Percentiles rank a stretch among this genome's conserved stretches.
These are phyloP conservation scores for Apiospora rasikravindrae DNA, from an alignment of 2,329 filamentous ascomycete species.

Conservation along the genomic window DNA sequence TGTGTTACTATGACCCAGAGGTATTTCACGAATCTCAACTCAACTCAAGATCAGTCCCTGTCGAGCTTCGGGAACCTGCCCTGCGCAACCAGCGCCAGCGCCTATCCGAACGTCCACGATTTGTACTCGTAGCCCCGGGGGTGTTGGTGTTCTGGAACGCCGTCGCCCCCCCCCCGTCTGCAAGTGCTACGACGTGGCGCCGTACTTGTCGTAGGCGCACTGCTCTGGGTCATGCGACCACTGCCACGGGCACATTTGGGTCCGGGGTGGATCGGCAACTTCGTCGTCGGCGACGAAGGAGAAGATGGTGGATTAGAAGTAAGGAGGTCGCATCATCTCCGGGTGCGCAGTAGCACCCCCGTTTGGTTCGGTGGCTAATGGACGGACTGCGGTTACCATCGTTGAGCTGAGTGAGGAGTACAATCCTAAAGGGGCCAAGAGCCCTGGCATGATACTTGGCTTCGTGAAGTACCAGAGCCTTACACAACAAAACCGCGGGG, in stretches of 20 bases:
- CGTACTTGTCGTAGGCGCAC: conserved; percentile 38
- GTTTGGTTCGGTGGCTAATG: too few relatives aligned
- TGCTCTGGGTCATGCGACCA: conserved; percentile 38
- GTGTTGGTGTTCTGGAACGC: conserved; percentile 40
- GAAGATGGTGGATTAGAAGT: conserved; percentile 44
- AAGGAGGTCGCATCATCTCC: conserved; percentile 18
- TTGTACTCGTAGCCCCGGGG: conserved; percentile 34
- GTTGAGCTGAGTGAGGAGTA: fast-evolving
- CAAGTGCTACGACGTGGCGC: conserved; percentile 31
- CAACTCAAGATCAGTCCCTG: conserved; percentile 13
- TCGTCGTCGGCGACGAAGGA: conserved; percentile 47
- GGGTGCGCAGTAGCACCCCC: too few relatives aligned
- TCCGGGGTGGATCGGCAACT: conserved; percentile 14
- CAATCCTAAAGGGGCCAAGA: neutral
- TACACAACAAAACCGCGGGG: neutral
- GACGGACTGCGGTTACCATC: neutral
- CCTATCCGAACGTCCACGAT: conserved; percentile 35
- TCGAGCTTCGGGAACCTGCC: conserved; percentile 6
- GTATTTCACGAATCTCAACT: neutral
- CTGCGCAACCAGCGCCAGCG: neutral
- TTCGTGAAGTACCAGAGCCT: too few relatives aligned
- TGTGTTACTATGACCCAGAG: too few relatives aligned
- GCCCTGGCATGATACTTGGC: too few relatives aligned
- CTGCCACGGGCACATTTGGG: conserved; percentile 31
- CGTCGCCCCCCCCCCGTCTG: conserved; percentile 26